Conservation (phyloP, 2,329 filamentous ascomycete genomes). For the Rosellinia necatrix region DNA sequence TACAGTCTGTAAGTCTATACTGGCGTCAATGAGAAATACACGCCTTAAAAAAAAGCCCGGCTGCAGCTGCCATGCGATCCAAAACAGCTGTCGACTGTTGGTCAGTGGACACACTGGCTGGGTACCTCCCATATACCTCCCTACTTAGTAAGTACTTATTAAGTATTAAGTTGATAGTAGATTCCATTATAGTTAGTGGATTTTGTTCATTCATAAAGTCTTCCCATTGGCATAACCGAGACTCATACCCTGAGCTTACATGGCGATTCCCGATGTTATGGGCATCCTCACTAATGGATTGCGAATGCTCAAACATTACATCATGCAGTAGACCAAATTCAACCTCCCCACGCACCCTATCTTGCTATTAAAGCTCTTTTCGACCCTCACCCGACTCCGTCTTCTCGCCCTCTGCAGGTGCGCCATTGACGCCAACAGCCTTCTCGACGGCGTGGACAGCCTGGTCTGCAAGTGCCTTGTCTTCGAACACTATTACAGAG, state of each 20-base stretch:
- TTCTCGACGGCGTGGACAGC: constrained; percentile 49
- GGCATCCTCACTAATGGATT: too few species aligned
- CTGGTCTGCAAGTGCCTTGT: constrained; percentile 45
- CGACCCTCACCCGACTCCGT: constrained; percentile 2
- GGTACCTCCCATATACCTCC: too few species aligned
- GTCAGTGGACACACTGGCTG: not conserved
- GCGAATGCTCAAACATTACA: not conserved
- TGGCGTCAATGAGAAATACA: too few species aligned
- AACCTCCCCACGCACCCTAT: not conserved
- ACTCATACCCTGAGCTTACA: not conserved
- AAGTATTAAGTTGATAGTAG: too few species aligned
- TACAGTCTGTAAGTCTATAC: too few species aligned
- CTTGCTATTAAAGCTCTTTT: constrained; percentile 9
- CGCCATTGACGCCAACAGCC: constrained; percentile 34
- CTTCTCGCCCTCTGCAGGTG: constrained; percentile 15
- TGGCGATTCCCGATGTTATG: too few species aligned
- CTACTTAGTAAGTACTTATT: too few species aligned
- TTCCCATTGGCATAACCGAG: too few species aligned
- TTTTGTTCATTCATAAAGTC: too few species aligned
- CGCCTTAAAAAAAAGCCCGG: too few species aligned
- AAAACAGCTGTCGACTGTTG: constrained; percentile 9
- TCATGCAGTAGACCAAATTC: not conserved
- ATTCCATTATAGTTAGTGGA: too few species aligned
- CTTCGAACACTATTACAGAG: constrained; percentile 45
- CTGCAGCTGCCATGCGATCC: constrained; percentile 11